Percentiles rank a stretch among this genome's conserved stretches.
Evolutionary conservation across 176 grass and related monocot genomes (phyloP).

Genomic region (Dendrocalamus sinicus): DNA sequence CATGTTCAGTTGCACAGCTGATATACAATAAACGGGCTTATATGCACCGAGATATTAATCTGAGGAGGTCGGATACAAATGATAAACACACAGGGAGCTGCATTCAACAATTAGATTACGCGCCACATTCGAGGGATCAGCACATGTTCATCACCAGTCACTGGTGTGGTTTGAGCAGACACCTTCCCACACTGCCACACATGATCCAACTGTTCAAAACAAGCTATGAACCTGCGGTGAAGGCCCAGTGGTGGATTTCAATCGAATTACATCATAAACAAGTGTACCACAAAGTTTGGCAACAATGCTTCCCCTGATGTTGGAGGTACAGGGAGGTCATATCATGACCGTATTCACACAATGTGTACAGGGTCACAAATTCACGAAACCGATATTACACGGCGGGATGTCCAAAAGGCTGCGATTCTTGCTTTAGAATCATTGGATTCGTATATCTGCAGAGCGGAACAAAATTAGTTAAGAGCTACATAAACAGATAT

Average conservation of each 20-base stretch:
- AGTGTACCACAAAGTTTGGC: constrained; percentile 5
- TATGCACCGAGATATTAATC: constrained; percentile 13
- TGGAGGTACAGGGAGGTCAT: not conserved
- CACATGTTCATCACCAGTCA: not conserved
- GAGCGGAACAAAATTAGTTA: not conserved
- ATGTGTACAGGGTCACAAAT: constrained; percentile 13
- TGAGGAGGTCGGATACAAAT: constrained; percentile 32
- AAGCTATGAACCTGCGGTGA: constrained; percentile 8
- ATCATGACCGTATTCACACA: not conserved
- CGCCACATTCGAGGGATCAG: not conserved
- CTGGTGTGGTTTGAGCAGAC: not conserved
- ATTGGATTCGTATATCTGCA: constrained; percentile 93
- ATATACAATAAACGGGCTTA: constrained; percentile 21
- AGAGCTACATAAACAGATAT: not conserved
- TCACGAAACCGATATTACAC: constrained; percentile 81
- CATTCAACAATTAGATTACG: no score
- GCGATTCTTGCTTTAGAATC: constrained; percentile 64
- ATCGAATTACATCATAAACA: constrained; percentile 20
- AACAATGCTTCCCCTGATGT: not conserved
- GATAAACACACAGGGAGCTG: no score
- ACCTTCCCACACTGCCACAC: not conserved
- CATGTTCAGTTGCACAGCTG: constrained; percentile 20
- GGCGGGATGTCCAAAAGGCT: constrained; percentile 86
- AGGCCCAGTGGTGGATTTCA: not conserved
- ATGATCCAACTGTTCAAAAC: not conserved